Conservation (phyloP, 768 basidiomycete species). For the Mycena haematopus region DNA sequence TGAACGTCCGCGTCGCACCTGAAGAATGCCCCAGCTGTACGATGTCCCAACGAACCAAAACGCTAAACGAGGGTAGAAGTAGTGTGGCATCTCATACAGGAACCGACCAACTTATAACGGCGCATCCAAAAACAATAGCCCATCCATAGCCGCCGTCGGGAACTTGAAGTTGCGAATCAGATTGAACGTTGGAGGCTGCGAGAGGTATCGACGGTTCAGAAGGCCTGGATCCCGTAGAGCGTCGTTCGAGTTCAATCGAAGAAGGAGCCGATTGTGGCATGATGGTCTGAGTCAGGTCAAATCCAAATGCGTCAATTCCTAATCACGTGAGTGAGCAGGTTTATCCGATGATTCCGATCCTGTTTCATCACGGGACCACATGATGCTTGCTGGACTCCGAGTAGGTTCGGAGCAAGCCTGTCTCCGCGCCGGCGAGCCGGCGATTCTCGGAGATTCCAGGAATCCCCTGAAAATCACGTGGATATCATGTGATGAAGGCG, state of each 20-base stretch:
- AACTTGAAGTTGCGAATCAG: slow-evolving; percentile 14
- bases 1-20: not conserved
- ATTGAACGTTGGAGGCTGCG: not conserved
- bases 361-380: no score
- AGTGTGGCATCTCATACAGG: not conserved
- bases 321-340: no score
- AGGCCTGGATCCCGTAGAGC: not conserved
- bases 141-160: slow-evolving; percentile 39
- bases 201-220: not conserved
- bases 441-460: no score
- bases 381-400: no score
- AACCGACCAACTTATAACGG: slow-evolving; percentile 34
- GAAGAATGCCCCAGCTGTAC: slow-evolving; percentile 41
- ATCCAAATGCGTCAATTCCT: slow-evolving; percentile 2
- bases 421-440: no score
- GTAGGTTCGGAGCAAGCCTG: no score
- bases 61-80: slow-evolving; percentile 15
- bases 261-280: not conserved
- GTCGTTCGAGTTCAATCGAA: slow-evolving; percentile 11
- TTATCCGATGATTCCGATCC: no score
- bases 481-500: no score
- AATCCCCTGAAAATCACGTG: no score
- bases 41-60: slow-evolving; percentile 35
- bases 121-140: slow-evolving; percentile 39
- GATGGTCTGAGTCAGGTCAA: not conserved